Base-by-base conservation (phyloP, 495 filamentous ascomycete species). In the Aspergillus saccharolyticus region DNA sequence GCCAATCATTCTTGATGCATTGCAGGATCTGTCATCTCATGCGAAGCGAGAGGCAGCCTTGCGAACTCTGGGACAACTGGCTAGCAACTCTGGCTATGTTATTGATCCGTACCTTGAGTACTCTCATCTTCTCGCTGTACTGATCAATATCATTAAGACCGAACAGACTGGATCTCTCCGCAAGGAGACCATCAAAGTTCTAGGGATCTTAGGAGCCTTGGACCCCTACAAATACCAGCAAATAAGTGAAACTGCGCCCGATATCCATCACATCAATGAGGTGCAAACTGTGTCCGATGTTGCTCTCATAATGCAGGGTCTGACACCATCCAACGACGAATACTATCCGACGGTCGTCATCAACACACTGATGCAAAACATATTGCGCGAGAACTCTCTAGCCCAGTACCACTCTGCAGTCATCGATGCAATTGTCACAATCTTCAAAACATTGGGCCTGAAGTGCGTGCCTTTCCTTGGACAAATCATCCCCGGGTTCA, bases 321-420 rank as follows among this genome's bases (percentile, higher is more conserved):
- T 96, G n/a, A 97, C 91, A 2, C 95, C 94, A 2, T 96, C 91
- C 0, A 94, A 90, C 57, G 95, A 99, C 64, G 94, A 99, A 57
- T 99, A 97, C 65, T 97, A 96, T 65, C 94, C 94, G 3, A 97
- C 95, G 0, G 91, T 99, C 18, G 95, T 97, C 43, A 96, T 99
- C 65, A 94, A 95, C 63, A 93, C 93, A 1, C 76, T 99, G 45
- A 84, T 97, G 66, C 86, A 90, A 52, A 81, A 78, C 52, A 89
- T 99, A 54, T 73, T 99, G 44, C 90, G 90, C 60, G 94, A 99
- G 64, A 85, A 83, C 44, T 96, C 94, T 2, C 74, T 97, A 46
- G 80, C 84, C 6, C 87, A 93, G 61, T 90, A 95, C 64, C 94
- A 99, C 66, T 94, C 91, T 2, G 86, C 86, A 9, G 94, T 97